phyloP scores from a whole-genome alignment of 2,329 filamentous ascomycete genomes.

The Alternaria brassicicola region DNA sequence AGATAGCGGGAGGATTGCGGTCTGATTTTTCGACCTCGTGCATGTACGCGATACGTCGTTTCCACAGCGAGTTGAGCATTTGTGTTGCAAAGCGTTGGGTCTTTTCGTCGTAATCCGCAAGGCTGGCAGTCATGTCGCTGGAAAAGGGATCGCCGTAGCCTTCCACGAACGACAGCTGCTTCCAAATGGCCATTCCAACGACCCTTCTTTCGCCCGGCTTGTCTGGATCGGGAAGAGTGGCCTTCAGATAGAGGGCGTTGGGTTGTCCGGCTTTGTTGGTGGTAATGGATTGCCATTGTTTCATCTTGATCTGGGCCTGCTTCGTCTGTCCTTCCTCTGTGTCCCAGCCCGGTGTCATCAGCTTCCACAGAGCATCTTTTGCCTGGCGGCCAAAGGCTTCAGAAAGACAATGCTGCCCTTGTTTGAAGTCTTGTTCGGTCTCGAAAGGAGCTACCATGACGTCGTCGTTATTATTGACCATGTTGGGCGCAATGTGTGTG shows the following conservation, averaged over 20 bases:
- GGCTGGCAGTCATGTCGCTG: conserved; percentile 17
- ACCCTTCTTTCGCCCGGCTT: conserved; percentile 40
- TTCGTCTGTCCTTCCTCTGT: conserved; percentile 53
- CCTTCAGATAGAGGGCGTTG: conserved; percentile 62
- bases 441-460: conserved; percentile 26
- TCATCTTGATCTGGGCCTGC: conserved; percentile 48
- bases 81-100: conserved; percentile 58
- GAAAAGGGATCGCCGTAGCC: conserved; percentile 55
- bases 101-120: conserved; percentile 49
- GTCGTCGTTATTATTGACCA: conserved; percentile 19
- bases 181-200: conserved; percentile 63
- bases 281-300: conserved; percentile 52
- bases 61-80: conserved; percentile 53
- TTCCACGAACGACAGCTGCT: conserved; percentile 57
- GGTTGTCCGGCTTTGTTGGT: conserved; percentile 53
- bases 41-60: conserved; percentile 49
- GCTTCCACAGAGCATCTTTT: conserved; percentile 59
- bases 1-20: conserved; percentile 52
- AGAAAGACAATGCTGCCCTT: conserved; percentile 42
- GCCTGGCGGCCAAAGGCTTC: conserved; percentile 59
- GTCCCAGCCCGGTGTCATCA: conserved; percentile 63
- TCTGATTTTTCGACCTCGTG: conserved; percentile 25
- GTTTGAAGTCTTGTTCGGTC: conserved; percentile 31
- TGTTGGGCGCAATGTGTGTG: conserved; percentile 1
- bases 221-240: conserved; percentile 51